phyloP scores from a whole-genome alignment of 1,284 basidiomycete species.

The Ganoderma resinaceum region DNA sequence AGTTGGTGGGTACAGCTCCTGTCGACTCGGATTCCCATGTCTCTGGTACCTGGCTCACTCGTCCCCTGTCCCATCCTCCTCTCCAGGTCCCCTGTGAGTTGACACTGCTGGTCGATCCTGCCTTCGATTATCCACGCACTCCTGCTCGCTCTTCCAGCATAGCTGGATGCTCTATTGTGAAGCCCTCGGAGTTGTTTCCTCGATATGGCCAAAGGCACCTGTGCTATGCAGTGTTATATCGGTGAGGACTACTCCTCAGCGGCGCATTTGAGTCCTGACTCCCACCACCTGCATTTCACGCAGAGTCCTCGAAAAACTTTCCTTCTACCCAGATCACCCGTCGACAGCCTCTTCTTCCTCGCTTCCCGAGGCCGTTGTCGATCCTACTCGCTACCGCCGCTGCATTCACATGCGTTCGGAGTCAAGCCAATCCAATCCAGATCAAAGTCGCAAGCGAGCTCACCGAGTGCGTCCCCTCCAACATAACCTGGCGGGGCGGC shows the following conservation, averaged over 20 bases:
- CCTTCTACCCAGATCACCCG: no score
- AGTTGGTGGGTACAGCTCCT: background rate
- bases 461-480: background rate
- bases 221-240: background rate
- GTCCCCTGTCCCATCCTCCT: no score
- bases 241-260: background rate
- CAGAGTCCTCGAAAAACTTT: background rate
- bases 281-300: background rate
- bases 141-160: background rate
- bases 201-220: background rate
- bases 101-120: no score
- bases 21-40: background rate
- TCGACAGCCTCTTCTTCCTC: background rate
- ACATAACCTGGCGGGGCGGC: conserved; percentile 3
- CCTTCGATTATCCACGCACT: no score
- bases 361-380: background rate
- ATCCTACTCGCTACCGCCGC: background rate
- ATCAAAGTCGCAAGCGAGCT: background rate
- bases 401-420: background rate
- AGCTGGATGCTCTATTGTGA: background rate
- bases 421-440: background rate
- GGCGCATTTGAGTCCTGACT: background rate
- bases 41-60: background rate
- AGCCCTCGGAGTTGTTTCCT: background rate
- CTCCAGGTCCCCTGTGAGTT: no score